These are phyloP conservation scores for Calonectria montana DNA, from an alignment of 2,329 filamentous ascomycete genomes.

Conservation along the genomic window DNA sequence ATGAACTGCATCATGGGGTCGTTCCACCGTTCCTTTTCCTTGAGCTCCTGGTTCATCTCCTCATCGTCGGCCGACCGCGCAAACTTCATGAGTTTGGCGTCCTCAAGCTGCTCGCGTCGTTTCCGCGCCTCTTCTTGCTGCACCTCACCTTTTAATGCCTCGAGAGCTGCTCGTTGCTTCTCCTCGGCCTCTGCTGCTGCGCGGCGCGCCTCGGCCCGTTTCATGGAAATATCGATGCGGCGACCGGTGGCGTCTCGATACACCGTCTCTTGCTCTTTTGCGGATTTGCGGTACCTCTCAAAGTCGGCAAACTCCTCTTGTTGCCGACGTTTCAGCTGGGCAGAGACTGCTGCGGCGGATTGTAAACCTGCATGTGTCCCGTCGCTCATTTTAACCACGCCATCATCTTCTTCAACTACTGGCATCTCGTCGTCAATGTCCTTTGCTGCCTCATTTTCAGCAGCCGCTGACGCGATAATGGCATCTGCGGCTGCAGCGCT, in stretches of 20 bases:
- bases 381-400: slow-evolving; percentile 80
- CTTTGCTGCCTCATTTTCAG: slow-evolving; percentile 68
- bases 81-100: slow-evolving; percentile 85
- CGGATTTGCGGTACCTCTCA: slow-evolving; percentile 55
- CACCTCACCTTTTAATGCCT: slow-evolving; percentile 85
- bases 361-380: slow-evolving; percentile 91
- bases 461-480: slow-evolving; percentile 78
- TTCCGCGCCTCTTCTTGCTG: slow-evolving; percentile 77
- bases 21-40: slow-evolving; percentile 84
- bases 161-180: slow-evolving; percentile 73
- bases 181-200: slow-evolving; percentile 75
- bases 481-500: slow-evolving; percentile 77
- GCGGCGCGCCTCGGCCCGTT: slow-evolving; percentile 84
- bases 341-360: slow-evolving; percentile 81
- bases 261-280: slow-evolving; percentile 80
- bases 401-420: slow-evolving; percentile 56
- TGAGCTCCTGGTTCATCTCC: slow-evolving; percentile 86
- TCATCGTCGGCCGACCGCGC: slow-evolving; percentile 86
- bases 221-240: slow-evolving; percentile 94
- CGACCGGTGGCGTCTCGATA: slow-evolving; percentile 95
- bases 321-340: slow-evolving; percentile 74
- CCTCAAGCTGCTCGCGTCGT: slow-evolving; percentile 75
- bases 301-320: slow-evolving; percentile 70
- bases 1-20: slow-evolving; percentile 91
- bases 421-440: slow-evolving; percentile 63